Evolutionary conservation across 129 eudicot species (phyloP), one percentile per base, ranked within the genome.

Genomic region (Solidago caesia): DNA sequence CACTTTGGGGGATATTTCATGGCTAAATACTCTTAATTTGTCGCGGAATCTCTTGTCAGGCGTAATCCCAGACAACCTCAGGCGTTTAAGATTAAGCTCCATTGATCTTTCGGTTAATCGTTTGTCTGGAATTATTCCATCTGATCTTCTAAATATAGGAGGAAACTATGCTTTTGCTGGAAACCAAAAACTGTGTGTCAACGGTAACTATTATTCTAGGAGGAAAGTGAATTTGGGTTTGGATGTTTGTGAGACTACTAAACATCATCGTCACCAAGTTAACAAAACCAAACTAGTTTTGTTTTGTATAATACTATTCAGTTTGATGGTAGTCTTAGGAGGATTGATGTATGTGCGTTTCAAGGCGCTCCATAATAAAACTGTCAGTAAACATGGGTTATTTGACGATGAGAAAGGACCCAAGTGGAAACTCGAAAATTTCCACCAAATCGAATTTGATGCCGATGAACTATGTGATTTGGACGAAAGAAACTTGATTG

Each of bases 21-120:
- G 92, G 12, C 78, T 94, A 79, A 94, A 94, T 80, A 84, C 97
- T 10, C 80, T 94, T 67, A 91, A 94, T 58, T 82, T 94, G 82
- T 94, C 99, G 1, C 79, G 64, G 55, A 94, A 94, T 71, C 39
- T 58, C 55, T 91, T 94, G 10, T 78, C 80, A 0, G 99, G 99
- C 14, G 60, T 64, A 2, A 84, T 94, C 58, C 99, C 99, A 1
- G 77, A 63, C 21, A 83, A 68, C 55, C 83, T 94, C 11, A 84
- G 72, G 59, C 80, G 72, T 70, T 68, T 94, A 76, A 87, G 77
- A 75, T 83, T 94, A 9, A 91, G 94, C 71, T 82, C 78, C 2
- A 77, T 94, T 14, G 99, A 94, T 80, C 70, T 94, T 59, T 94
- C 99, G 4, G 29, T 67, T 13, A 94, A 94, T 82, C 84, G 14